Conservation (phyloP, 2,329 filamentous ascomycete species). For the Leptographium procerum region DNA sequence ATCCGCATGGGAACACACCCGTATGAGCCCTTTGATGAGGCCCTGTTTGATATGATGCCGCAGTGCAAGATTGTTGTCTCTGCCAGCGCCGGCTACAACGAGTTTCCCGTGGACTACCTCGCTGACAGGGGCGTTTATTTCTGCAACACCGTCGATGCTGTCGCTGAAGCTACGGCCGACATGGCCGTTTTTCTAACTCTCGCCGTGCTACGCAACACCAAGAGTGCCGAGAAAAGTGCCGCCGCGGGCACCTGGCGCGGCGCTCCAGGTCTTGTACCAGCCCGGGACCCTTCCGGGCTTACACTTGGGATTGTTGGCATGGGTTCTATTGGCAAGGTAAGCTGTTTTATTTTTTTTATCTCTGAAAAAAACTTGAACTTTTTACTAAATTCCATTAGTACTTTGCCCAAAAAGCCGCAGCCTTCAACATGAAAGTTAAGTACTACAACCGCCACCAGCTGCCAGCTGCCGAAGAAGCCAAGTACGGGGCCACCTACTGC, state of each 20-base stretch:
- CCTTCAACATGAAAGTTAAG: constrained; percentile 30
- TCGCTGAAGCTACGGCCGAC: constrained; percentile 31
- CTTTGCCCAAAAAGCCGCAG: constrained; percentile 25
- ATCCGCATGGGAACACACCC: constrained; percentile 37
- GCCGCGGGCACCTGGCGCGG: constrained; percentile 27
- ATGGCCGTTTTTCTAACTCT: constrained; percentile 19
- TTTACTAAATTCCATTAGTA: constrained; percentile 9
- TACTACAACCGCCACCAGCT: constrained; percentile 31
- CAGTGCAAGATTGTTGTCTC: constrained; percentile 34
- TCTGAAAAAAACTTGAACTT: no score
- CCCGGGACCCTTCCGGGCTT: constrained; percentile 29
- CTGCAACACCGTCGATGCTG: constrained; percentile 41
- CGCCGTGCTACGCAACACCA: constrained; percentile 27
- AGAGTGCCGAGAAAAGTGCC: constrained; percentile 23
- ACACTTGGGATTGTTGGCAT: constrained; percentile 37
- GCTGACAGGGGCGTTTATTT: constrained; percentile 34
- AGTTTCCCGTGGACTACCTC: constrained; percentile 33
- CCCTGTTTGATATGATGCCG: constrained; percentile 29
- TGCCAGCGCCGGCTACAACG: constrained; percentile 34
- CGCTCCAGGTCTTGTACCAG: constrained; percentile 19
- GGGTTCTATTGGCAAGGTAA: constrained; percentile 36
- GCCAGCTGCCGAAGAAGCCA: constrained; percentile 21
- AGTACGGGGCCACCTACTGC: constrained; percentile 25
- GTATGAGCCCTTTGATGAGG: constrained; percentile 37
- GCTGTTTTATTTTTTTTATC: no score